Conservation (phyloP, 1,284 basidiomycete genomes). For the Cystobasidium sp. region DNA sequence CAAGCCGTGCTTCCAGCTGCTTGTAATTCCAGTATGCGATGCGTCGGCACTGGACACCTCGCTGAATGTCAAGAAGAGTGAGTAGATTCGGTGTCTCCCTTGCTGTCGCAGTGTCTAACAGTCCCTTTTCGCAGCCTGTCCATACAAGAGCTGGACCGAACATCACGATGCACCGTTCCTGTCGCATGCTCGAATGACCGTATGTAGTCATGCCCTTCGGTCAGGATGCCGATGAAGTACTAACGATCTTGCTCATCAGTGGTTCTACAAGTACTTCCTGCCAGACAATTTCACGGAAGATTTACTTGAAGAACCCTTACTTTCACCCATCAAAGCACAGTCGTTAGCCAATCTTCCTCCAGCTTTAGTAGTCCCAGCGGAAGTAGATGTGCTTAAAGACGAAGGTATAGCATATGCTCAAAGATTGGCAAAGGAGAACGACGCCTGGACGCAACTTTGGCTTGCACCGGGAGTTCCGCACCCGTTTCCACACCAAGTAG, state of each 20-base stretch:
- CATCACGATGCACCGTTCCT: conserved; percentile 42
- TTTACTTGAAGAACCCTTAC: conserved; percentile 20
- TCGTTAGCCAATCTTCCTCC: conserved; percentile 40
- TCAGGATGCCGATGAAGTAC: neutral
- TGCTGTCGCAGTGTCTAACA: neutral
- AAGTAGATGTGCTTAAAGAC: conserved; percentile 42
- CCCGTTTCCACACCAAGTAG: conserved; percentile 43
- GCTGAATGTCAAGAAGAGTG: conserved; percentile 26
- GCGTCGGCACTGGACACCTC: conserved; percentile 37
- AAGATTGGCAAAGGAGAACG: conserved; percentile 22
- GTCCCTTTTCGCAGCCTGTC: neutral
- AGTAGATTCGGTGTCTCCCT: neutral
- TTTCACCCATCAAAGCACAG: conserved; percentile 39
- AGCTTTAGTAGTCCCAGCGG: conserved; percentile 40
- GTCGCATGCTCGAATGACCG: conserved; percentile 37
- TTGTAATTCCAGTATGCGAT: conserved; percentile 46
- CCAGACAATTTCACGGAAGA: conserved; percentile 22
- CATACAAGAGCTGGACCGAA: conserved; percentile 38
- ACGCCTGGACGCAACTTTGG: conserved; percentile 38
- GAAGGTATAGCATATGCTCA: conserved; percentile 44
- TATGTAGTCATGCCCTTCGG: neutral
- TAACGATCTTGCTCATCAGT: neutral
- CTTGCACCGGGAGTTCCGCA: conserved; percentile 37
- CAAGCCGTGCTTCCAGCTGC: conserved; percentile 42
- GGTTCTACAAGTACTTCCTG: conserved; percentile 44